phyloP scores from a whole-genome alignment of 805 yeast genomes.

The Hanseniaspora occidentalis region DNA sequence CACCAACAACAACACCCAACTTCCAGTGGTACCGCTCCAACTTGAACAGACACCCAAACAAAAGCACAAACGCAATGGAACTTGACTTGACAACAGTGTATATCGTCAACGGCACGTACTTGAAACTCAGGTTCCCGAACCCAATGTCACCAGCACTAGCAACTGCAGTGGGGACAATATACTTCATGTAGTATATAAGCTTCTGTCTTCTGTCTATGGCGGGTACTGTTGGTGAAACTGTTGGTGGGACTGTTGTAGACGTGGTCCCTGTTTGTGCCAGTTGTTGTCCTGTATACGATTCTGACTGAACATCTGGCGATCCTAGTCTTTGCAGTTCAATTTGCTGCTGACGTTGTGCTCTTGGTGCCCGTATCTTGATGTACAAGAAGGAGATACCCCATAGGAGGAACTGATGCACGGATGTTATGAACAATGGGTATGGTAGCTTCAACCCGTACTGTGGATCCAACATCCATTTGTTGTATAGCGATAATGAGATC shows the following conservation, averaged over 20 bases:
- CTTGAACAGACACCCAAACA: slow-evolving; percentile 75
- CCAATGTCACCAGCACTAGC: slow-evolving; percentile 94
- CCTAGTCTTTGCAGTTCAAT: slow-evolving; percentile 6
- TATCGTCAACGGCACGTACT: slow-evolving; percentile 65
- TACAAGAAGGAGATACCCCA: slow-evolving; percentile 37
- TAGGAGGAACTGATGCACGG: slow-evolving; percentile 70
- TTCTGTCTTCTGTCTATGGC: slow-evolving; percentile 18
- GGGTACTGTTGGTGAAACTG: slow-evolving; percentile 2
- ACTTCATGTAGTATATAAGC: slow-evolving; percentile 32
- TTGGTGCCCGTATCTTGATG: slow-evolving; percentile 23
- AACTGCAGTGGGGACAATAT: slow-evolving; percentile 70
- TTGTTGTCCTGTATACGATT: slow-evolving; percentile 5
- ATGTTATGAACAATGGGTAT: slow-evolving; percentile 76
- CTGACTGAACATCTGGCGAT: background rate
- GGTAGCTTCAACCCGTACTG: slow-evolving; percentile 55
- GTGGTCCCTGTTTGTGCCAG: no score
- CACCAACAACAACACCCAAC: slow-evolving; percentile 51
- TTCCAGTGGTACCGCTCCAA: slow-evolving; percentile 65
- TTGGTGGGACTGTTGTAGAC: no score
- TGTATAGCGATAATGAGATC: slow-evolving; percentile 62
- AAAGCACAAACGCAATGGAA: slow-evolving; percentile 72
- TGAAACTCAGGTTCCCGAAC: slow-evolving; percentile 71
- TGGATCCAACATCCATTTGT: slow-evolving; percentile 93
- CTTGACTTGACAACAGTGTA: slow-evolving; percentile 92
- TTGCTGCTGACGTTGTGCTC: no score